Evolutionary conservation across 129 eudicot species (phyloP).

Genomic region (Oenanthe sinensis): DNA sequence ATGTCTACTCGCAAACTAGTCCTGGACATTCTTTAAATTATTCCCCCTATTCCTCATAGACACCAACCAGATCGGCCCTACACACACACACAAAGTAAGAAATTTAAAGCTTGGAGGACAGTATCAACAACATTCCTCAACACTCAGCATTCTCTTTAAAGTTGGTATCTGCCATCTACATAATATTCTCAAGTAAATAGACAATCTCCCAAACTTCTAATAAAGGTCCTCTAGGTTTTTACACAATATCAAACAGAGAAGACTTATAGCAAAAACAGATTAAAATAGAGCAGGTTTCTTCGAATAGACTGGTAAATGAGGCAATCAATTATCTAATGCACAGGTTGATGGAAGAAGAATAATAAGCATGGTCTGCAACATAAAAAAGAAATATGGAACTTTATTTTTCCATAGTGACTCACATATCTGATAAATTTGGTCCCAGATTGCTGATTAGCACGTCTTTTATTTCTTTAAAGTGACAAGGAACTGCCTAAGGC

Average conservation of each 20-base stretch:
- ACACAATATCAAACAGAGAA: neutral
- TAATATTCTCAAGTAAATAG: neutral
- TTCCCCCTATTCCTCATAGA: neutral
- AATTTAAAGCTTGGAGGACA: neutral
- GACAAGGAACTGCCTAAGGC: constrained; percentile 72
- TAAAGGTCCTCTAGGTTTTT: neutral
- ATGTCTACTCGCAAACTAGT: neutral
- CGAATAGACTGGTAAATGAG: neutral
- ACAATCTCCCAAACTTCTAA: neutral
- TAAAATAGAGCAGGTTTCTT: neutral
- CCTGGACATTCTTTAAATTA: neutral
- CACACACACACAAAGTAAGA: neutral
- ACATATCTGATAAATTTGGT: constrained; percentile 59
- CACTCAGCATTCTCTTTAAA: neutral
- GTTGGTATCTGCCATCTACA: neutral
- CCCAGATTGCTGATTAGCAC: constrained; percentile 60
- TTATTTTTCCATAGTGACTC: constrained; percentile 28
- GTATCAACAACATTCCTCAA: neutral
- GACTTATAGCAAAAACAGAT: neutral
- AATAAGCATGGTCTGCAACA: neutral
- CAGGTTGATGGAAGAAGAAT: neutral
- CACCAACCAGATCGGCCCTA: neutral
- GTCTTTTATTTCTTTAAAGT: constrained; percentile 61
- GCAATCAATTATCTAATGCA: neutral
- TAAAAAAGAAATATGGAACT: neutral